Conservation (phyloP, 352 stramenopile species). For the Phytophthora colocasiae region DNA sequence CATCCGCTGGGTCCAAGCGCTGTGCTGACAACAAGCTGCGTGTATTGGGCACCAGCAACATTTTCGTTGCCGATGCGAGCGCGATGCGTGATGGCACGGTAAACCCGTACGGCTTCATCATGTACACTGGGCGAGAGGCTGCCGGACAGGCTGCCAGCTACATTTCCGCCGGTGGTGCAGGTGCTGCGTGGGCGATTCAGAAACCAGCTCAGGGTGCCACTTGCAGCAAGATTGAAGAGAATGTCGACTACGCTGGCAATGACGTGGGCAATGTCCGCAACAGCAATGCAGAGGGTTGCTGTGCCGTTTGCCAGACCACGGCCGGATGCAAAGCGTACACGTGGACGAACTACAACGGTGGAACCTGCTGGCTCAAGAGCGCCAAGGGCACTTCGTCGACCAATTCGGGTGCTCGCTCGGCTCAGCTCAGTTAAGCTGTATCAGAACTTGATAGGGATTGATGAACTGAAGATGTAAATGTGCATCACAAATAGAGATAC, state of each 20-base stretch:
- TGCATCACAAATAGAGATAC: not conserved
- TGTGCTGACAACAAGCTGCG: slow-evolving; percentile 69
- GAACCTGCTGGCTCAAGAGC: slow-evolving; percentile 59
- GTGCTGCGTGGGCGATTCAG: slow-evolving; percentile 18
- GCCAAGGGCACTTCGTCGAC: slow-evolving; percentile 21
- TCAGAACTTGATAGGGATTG: not conserved
- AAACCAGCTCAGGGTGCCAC: slow-evolving; percentile 9
- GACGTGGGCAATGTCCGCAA: slow-evolving; percentile 32
- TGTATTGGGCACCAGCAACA: slow-evolving; percentile 70
- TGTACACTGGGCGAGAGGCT: slow-evolving; percentile 71
- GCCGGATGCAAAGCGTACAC: slow-evolving; percentile 42
- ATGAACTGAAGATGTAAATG: slow-evolving; percentile 10
- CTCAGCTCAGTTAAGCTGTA: slow-evolving; percentile 24
- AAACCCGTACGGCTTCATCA: slow-evolving; percentile 80
- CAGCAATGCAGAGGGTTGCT: slow-evolving; percentile 35
- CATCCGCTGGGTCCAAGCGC: slow-evolving; percentile 44
- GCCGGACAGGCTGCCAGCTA: slow-evolving; percentile 49
- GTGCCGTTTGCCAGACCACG: slow-evolving; percentile 33
- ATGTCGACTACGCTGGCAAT: slow-evolving; percentile 42
- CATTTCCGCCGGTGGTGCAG: slow-evolving; percentile 28
- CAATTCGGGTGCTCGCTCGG: slow-evolving; percentile 20
- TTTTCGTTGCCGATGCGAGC: slow-evolving; percentile 69
- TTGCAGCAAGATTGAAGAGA: slow-evolving; percentile 41
- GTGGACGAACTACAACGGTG: slow-evolving; percentile 52
- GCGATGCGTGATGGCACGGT: slow-evolving; percentile 70